phyloP scores from a whole-genome alignment of 2,329 filamentous ascomycete genomes.

The Mollisia scopiformis region DNA sequence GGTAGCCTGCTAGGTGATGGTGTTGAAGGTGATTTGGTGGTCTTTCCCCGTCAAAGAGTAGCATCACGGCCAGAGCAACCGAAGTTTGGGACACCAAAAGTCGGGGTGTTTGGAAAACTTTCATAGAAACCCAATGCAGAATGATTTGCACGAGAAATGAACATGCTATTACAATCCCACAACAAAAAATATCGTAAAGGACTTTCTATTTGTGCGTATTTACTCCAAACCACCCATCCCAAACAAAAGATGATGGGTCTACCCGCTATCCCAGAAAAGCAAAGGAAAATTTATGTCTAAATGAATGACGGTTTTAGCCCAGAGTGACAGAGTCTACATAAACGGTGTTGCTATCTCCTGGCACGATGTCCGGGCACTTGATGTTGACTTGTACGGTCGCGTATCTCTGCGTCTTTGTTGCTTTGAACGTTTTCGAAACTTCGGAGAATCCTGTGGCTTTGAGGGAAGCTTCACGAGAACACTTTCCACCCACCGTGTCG shows the following conservation, averaged over 20 bases:
- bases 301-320: background rate
- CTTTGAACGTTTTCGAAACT: slow-evolving; percentile 1
- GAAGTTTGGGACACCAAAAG: no score
- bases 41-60: no score
- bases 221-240: background rate
- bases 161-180: background rate
- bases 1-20: no score
- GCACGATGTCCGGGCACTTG: background rate
- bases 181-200: background rate
- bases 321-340: slow-evolving; percentile 5
- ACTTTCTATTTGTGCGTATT: background rate
- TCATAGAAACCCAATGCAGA: no score
- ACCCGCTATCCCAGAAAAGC: background rate
- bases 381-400: background rate
- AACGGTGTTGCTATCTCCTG: slow-evolving; percentile 1
- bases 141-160: no score
- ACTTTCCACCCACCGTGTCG: background rate
- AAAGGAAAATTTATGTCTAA: background rate
- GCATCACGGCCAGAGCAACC: no score
- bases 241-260: background rate
- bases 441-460: background rate
- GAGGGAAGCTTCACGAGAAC: background rate
- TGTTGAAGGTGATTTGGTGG: no score
- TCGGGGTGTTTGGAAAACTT: no score
- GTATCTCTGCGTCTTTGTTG: background rate